These are phyloP conservation scores for Quercus dentata DNA, from an alignment of 306 rosid genomes.

Conservation along the genomic window DNA sequence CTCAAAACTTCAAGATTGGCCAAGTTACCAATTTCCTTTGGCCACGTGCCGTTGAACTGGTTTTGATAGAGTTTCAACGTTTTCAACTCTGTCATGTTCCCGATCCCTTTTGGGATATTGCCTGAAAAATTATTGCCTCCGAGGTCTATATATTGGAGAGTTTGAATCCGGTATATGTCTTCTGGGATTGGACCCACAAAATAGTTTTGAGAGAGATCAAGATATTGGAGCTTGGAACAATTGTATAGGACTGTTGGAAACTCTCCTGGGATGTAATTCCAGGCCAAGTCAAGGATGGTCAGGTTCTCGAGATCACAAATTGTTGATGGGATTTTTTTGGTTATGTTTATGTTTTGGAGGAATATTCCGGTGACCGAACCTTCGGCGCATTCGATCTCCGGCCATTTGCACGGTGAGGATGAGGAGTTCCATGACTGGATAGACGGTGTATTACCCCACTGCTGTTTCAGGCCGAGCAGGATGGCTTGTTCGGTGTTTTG, in stretches of 20 bases:
- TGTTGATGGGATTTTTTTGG: slow-evolving; percentile 34
- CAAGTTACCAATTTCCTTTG: slow-evolving; percentile 58
- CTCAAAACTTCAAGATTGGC: slow-evolving; percentile 49
- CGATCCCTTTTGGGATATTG: slow-evolving; percentile 51
- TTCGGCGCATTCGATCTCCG: slow-evolving; percentile 43
- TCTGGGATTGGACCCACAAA: slow-evolving; percentile 55
- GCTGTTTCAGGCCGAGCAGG: slow-evolving; percentile 47
- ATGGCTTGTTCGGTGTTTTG: slow-evolving; percentile 28
- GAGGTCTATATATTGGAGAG: slow-evolving; percentile 46
- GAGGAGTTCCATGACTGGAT: slow-evolving; percentile 61
- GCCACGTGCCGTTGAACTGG: slow-evolving; percentile 54
- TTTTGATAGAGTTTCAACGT: slow-evolving; percentile 30
- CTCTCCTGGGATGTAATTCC: slow-evolving; percentile 59
- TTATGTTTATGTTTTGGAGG: slow-evolving; percentile 36
- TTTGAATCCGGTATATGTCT: slow-evolving; percentile 39
- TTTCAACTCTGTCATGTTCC: slow-evolving; percentile 36
- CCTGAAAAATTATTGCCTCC: slow-evolving; percentile 67
- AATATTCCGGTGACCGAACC: slow-evolving; percentile 39
- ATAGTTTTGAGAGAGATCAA: slow-evolving; percentile 61
- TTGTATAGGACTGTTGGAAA: slow-evolving; percentile 59
- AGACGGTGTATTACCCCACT: slow-evolving; percentile 61
- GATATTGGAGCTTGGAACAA: slow-evolving; percentile 60
- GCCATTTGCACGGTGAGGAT: slow-evolving; percentile 71
- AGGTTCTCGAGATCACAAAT: slow-evolving; percentile 61
- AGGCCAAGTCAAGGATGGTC: slow-evolving; percentile 39